Percentiles rank a stretch among this genome's conserved stretches.
phyloP scores from a whole-genome alignment of 805 yeast species.

The Spathaspora passalidarum region DNA sequence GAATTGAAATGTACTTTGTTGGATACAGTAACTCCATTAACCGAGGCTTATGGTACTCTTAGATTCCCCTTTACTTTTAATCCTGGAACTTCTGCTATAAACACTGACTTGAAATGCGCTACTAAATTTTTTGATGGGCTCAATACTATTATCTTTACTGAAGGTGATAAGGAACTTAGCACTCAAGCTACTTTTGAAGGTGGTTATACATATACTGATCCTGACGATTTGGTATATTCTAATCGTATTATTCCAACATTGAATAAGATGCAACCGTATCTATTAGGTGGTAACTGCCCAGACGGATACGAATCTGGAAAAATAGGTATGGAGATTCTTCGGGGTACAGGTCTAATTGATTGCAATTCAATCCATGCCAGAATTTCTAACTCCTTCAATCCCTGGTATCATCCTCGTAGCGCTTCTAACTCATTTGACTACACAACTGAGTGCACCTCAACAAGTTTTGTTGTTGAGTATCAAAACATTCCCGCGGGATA shows the following conservation, averaged over 20 bases:
- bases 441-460: constrained; percentile 11
- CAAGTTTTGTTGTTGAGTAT: constrained; percentile 8
- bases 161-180: constrained; percentile 14
- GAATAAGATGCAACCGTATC: constrained; percentile 10
- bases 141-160: constrained; percentile 15
- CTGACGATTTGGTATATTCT: background rate
- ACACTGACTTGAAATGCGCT: constrained; percentile 13
- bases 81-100: constrained; percentile 11
- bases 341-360: constrained; percentile 11
- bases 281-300: constrained; percentile 15
- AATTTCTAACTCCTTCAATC: constrained; percentile 16
- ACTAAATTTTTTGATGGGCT: constrained; percentile 10
- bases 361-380: constrained; percentile 14
- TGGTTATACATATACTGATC: background rate
- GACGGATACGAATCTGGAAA: constrained; percentile 21
- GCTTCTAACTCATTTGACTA: background rate
- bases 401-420: constrained; percentile 15
- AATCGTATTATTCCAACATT: constrained; percentile 13
- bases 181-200: constrained; percentile 10
- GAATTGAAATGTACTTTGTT: constrained; percentile 7
- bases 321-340: constrained; percentile 13
- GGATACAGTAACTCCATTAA: constrained; percentile 3
- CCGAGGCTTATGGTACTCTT: constrained; percentile 12
- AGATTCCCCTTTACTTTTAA: constrained; percentile 16
- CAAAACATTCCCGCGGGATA: constrained; percentile 22